Evolutionary conservation across 1,284 basidiomycete species (phyloP), one percentile per base, ranked within the genome.

Genomic region (Meira nashicola): DNA sequence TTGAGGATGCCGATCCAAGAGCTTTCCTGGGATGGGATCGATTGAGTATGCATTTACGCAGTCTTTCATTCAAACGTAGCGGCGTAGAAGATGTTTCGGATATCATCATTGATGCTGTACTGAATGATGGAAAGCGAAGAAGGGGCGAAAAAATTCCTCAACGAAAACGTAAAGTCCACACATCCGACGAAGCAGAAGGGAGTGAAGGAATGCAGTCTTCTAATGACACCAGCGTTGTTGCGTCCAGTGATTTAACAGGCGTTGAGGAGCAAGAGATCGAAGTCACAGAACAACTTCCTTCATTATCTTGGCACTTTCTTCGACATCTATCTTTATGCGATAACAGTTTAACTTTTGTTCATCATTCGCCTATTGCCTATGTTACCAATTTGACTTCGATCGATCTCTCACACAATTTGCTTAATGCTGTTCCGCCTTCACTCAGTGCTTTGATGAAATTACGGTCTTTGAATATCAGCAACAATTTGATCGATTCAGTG

Each of bases 401-500:
- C 51, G 80, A 80, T 65, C 67, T 81, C 12, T 80, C 78, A 1
- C 76, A 72, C 4, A 81, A 81, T 60, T 65, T 81, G 11, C 73
- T 81, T 58, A 79, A 79, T 46, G 62, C 77, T 1, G 77, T 81
- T 15, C 92, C 91, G 0, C 80, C 87, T 2, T 86, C 87, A 12
- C 83, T 97, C 17, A 84, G 86, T 5, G 76, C 82, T 0, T 84
- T 96, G 8, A 85, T 87, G 70, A 87, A 86, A 62, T 88, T 97
- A 50, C 80, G 85, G 47, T 89, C 88, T 37, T 87, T 98, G 71
- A 94, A 95, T 79, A 84, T 98, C 17, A 84, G 89, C 15, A 88
- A 92, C 79, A 97, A 98, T 81, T 89, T 97, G 84, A 92, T 98
- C 67, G 92, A 94, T 71, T 93, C 92, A 6, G 88, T 96, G 15